A percentile compares a stretch with the other conserved stretches of the same genome.
These are phyloP conservation scores for Aquilaria malaccensis DNA, from an alignment of 345 rosid genomes.

Conservation along the genomic window DNA sequence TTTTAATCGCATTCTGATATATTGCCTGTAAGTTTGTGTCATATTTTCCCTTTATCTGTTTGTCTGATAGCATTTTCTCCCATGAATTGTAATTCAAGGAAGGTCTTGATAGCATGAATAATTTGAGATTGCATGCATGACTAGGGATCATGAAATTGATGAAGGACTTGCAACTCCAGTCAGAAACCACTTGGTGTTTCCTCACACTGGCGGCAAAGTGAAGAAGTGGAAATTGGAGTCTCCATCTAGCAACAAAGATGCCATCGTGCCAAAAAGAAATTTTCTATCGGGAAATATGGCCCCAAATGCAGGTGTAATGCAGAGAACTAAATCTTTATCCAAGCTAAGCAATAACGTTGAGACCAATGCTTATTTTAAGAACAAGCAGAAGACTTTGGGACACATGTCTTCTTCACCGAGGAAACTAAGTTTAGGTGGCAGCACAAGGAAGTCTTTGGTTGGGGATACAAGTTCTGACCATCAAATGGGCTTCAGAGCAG, in stretches of 20 bases:
- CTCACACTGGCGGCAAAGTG: conserved; percentile 23
- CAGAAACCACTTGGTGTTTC: conserved; percentile 62
- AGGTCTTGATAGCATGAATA: no score
- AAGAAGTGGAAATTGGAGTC: conserved; percentile 11
- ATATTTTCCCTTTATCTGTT: not conserved
- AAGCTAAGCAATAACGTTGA: not conserved
- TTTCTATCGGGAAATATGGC: conserved; percentile 10
- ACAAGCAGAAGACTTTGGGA: conserved; percentile 1
- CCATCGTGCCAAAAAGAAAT: conserved; percentile 11
- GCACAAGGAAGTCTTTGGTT: conserved; percentile 14
- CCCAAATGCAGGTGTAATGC: conserved; percentile 12
- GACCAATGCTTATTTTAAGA: conserved; percentile 8
- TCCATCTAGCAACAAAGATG: conserved; percentile 4
- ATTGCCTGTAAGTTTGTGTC: conserved; percentile 49
- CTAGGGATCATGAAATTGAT: conserved; percentile 51
- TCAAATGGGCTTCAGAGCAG: conserved; percentile 4
- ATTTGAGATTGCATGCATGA: conserved; percentile 12
- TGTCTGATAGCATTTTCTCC: not conserved
- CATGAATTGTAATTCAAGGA: no score
- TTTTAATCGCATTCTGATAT: conserved; percentile 46
- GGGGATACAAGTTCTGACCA: conserved; percentile 3
- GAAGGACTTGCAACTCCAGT: conserved; percentile 35
- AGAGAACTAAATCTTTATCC: conserved; percentile 16
- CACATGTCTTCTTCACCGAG: conserved; percentile 10
- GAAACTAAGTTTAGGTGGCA: conserved; percentile 11